Evolutionary conservation across 257 asterid species (phyloP).

Genomic region (Marsdenia floribunda): DNA sequence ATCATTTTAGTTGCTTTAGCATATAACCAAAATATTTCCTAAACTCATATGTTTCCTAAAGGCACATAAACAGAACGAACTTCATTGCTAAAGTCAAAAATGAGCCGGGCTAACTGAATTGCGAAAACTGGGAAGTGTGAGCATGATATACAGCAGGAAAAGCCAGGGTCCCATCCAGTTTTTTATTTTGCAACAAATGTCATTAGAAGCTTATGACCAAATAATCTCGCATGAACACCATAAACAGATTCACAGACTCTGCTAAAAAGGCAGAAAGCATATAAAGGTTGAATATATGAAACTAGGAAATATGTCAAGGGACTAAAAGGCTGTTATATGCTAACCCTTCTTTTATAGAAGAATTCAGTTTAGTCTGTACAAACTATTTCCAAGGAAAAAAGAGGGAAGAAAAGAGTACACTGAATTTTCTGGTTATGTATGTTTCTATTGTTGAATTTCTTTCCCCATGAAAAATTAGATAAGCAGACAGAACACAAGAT

Average conservation of each 20-base stretch:
- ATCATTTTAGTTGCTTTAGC: constrained; percentile 35
- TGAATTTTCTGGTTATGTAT: not conserved
- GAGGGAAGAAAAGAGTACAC: not conserved
- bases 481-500: not conserved
- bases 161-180: not conserved
- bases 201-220: not conserved
- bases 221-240: not conserved
- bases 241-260: not conserved
- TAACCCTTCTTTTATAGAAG: not conserved
- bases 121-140: not conserved
- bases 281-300: not conserved
- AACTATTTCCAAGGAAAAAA: not conserved
- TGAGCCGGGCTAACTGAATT: not conserved
- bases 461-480: not conserved
- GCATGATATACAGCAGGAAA: not conserved
- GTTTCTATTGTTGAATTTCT: not conserved
- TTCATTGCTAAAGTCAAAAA: not conserved
- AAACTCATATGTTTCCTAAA: not conserved
- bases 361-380: not conserved
- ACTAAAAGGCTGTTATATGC: not conserved
- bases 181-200: not conserved
- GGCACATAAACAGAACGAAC: not conserved
- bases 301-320: not conserved
- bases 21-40: constrained; percentile 16
- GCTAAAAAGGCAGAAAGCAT: not conserved